Base-by-base conservation (phyloP, 805 yeast genomes). In the Debaryomyces tyrocola region DNA sequence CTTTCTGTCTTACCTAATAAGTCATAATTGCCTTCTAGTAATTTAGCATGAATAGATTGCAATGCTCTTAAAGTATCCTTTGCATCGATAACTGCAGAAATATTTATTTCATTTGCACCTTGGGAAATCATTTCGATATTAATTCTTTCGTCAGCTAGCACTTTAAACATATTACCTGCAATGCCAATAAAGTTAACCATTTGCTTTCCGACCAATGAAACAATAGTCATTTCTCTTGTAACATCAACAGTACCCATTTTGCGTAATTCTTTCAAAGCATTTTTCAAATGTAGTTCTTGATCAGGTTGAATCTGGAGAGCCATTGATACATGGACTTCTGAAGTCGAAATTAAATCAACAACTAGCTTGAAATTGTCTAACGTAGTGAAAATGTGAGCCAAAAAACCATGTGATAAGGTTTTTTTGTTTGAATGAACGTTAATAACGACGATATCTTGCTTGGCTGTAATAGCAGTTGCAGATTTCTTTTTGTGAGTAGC, bases 321-420 rank as follows among this genome's bases (percentile, higher is more conserved):
- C 98, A 94, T 92, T 14, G 98, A 92, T 21, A 94, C 96, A 62
- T 94, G 97, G 10, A 94, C 99, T 67, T 94, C 98, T 0, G 97
- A 90, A 3, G 99, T 94, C 40, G 97, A 90, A 59, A 94, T 92
- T 61, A 94, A 81, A 69, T 94, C 99, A 37, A 94, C 98, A 41
- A 92, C 97, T 43, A 92, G 71, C 64, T 82, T 83, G 69, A 81
- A 87, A 54, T 78, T 83, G 70, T 94, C 97, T 60, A 94, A 75
- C 20, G 90, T 86, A 44, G 89, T 80, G 64, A 94, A 94, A 45
- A 94, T 88, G 53, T 82, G 84, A 11, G 98, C 98, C 60, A 94
- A 74, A 71, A 94, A 94, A 4, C 98, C 99, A 64, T 94, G 98
- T 6, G 96, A 86, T 49, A 90, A 77, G 6, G 95, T 87, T 61